Base-by-base conservation (phyloP, 1,284 basidiomycete species). In the Neolentinus lepideus region DNA sequence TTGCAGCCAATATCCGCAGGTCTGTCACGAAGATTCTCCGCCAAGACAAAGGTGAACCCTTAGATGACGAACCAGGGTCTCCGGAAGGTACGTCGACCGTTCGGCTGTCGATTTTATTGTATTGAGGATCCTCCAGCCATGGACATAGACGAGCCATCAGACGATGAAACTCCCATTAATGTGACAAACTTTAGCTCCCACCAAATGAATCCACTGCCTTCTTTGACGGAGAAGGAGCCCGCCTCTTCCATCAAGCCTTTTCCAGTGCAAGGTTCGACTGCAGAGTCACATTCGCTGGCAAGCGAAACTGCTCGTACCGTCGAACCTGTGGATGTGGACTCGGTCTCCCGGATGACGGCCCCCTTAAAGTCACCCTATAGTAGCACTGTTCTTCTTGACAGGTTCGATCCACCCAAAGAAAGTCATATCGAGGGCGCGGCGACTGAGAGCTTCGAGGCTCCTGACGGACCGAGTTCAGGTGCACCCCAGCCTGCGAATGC, bases 1-100 rank as follows among this genome's bases (percentile, higher is more conserved):
- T 87, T 63, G 62, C 72, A 0, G 67, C 72, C 35, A 73, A 70
- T 26, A 73, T 88, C 51, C 74, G 69, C 19, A 63, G 60, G 9
- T 50, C 47, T 2, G 58, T 79, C 11, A 64, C 73, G 50, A 75
- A 71, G n/a, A 74, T 78, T 54, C 63, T 81, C 29, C 64, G 63
- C 16, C 70, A 75, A 52, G 67, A 68, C 51, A 70, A 65, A 59
- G 67, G 65, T 36, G 61, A 67, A 50, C 38, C 38, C 19, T 43
- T 43, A 43, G 38, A 43, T 16, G 38, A 43, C 19, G 47, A 29
- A 50, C 14, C 47, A 6, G 24, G 47, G 6, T 50, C 47, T 21
- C 47, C 47, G n/a, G 38, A 43, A 43, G 38, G 38, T 43, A 50
- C 12, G 22, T 46, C 16, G 24, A n/a, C 24, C 24, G 16, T 46